Evolutionary conservation across 1,139 yeast genomes (phyloP).

Genomic region (Zygoascus hellenicus): DNA sequence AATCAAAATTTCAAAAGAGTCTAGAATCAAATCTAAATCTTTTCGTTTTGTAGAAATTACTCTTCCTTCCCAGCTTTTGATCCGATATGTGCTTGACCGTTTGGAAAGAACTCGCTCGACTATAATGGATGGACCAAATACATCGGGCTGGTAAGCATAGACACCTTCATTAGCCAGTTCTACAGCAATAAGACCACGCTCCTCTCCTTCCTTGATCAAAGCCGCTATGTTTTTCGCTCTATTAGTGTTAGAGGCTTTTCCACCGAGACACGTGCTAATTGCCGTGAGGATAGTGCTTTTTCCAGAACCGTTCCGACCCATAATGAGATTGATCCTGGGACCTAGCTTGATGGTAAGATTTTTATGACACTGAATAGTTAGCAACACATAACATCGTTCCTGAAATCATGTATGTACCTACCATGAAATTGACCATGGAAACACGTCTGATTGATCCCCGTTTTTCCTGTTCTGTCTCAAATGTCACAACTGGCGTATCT

Average conservation of each 20-base stretch:
- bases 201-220: conserved; percentile 72
- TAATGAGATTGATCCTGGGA: conserved; percentile 81
- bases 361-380: conserved; percentile 54
- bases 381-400: neutral
- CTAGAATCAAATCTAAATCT: conserved; percentile 62
- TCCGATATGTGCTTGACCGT: conserved; percentile 49
- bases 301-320: conserved; percentile 95
- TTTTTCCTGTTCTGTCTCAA: conserved; percentile 9
- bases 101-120: conserved; percentile 49
- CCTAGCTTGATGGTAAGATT: conserved; percentile 72
- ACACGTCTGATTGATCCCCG: conserved; percentile 8
- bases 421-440: conserved; percentile 11
- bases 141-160: conserved; percentile 57
- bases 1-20: conserved; percentile 68
- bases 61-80: conserved; percentile 49
- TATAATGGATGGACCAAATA: conserved; percentile 61
- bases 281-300: conserved; percentile 92
- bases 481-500: neutral
- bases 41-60: conserved; percentile 55
- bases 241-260: conserved; percentile 84
- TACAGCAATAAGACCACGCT: conserved; percentile 56
- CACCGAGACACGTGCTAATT: conserved; percentile 87
- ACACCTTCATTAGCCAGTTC: conserved; percentile 54
- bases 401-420: neutral
- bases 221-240: conserved; percentile 69